Conservation (phyloP, 2,329 filamentous ascomycete species). For the Xylariaceae sp. region DNA sequence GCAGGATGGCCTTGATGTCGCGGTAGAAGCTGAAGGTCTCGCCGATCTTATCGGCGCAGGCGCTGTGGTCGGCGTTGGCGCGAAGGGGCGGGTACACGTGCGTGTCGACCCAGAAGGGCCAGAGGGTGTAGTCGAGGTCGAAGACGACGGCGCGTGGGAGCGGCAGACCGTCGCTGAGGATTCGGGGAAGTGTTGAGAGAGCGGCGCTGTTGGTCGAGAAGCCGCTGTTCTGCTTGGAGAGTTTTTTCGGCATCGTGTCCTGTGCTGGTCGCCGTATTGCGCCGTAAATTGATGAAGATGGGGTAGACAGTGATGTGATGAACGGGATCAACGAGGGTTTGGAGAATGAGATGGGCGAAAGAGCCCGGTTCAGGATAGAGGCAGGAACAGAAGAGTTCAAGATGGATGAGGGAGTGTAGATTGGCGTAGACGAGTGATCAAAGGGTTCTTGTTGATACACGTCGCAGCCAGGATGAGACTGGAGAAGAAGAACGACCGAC, state of each 20-base stretch:
- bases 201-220: slow-evolving; percentile 19
- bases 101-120: slow-evolving; percentile 98
- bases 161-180: slow-evolving; percentile 56
- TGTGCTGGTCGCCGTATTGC: no score
- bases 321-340: no score
- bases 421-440: background rate
- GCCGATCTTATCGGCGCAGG: slow-evolving; percentile 51
- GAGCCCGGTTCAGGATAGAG: no score
- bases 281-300: no score
- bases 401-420: no score
- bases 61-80: slow-evolving; percentile 38
- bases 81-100: slow-evolving; percentile 75
- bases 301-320: no score
- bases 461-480: background rate
- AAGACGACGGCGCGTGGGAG: slow-evolving; percentile 84
- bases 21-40: slow-evolving; percentile 68
- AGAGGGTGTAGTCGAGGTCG: slow-evolving; percentile 97
- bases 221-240: slow-evolving; percentile 28
- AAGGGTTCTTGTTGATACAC: background rate
- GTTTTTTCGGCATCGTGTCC: slow-evolving; percentile 20
- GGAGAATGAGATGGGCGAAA: no score
- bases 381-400: no score
- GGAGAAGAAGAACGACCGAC: background rate
- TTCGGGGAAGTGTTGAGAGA: slow-evolving; percentile 32
- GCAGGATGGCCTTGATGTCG: slow-evolving; percentile 65